Conservation (phyloP, 495 filamentous ascomycete genomes). For the Rostrohypoxylon terebratum region DNA sequence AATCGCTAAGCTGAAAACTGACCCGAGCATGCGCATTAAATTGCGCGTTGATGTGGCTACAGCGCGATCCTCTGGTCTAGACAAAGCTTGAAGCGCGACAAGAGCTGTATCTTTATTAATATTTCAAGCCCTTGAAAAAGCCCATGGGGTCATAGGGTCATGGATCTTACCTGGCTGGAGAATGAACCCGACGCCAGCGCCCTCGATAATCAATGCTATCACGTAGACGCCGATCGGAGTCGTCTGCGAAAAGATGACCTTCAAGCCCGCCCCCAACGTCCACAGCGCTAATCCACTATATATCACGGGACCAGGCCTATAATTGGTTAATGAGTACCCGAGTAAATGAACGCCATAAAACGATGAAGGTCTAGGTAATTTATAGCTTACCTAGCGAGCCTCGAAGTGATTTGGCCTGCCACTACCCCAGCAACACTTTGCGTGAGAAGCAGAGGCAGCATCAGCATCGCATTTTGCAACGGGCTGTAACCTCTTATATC, state of each 20-base stretch:
- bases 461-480: constrained; percentile 6
- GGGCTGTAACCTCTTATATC: constrained; percentile 2
- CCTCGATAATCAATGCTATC: constrained; percentile 7
- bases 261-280: constrained; percentile 5
- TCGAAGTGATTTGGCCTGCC: constrained; percentile 7
- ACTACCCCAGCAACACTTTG: constrained; percentile 1
- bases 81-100: constrained; percentile 10
- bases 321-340: background rate
- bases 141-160: background rate
- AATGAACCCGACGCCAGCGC: background rate
- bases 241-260: constrained; percentile 5
- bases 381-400: background rate
- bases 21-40: constrained; percentile 12
- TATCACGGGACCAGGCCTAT: background rate
- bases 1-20: constrained; percentile 3
- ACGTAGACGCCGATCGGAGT: constrained; percentile 1
- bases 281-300: constrained; percentile 1
- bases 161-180: constrained; percentile 12
- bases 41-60: constrained; percentile 15
- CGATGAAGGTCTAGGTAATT: too few species aligned
- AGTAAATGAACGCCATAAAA: background rate
- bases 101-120: background rate
- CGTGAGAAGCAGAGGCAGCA: constrained; percentile 7
- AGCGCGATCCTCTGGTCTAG: background rate
- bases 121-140: background rate